These are phyloP conservation scores for Uronychia setigera DNA, from an alignment of 73 alveolate genomes.

Conservation along the genomic window DNA sequence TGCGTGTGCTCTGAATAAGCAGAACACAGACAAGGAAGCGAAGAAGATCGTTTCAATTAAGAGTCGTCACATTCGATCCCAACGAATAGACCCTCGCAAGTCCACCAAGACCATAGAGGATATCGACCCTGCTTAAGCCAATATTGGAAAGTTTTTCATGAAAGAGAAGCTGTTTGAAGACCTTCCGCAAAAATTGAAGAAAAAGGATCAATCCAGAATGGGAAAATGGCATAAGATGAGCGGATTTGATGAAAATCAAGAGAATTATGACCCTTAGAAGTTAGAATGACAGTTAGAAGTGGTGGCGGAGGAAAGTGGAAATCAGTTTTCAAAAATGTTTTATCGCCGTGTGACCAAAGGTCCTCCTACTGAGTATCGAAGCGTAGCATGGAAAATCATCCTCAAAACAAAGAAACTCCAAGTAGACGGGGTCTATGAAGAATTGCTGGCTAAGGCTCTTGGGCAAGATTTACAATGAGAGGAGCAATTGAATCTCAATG, in stretches of 20 bases:
- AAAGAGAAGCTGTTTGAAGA: no score
- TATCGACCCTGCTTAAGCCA: no score
- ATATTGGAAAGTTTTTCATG: no score
- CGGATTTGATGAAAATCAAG: neutral
- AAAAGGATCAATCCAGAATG: neutral
- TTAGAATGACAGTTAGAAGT: neutral
- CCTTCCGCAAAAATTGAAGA: neutral
- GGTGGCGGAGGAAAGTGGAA: slow-evolving; percentile 16
- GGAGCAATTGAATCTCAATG: no score
- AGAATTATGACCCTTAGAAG: neutral
- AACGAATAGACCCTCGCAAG: no score
- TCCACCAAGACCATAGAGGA: no score
- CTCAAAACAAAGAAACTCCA: slow-evolving; percentile 19
- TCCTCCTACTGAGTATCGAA: slow-evolving; percentile 72
- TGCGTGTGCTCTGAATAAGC: no score
- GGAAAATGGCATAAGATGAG: slow-evolving; percentile 42
- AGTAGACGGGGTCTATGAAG: slow-evolving; percentile 41
- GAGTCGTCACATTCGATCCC: no score
- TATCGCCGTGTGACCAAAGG: slow-evolving; percentile 60
- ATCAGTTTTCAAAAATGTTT: slow-evolving; percentile 36
- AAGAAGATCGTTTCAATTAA: no score
- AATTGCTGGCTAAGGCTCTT: slow-evolving; percentile 26
- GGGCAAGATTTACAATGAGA: neutral
- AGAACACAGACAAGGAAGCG: no score
- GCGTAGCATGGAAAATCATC: slow-evolving; percentile 71